Evolutionary conservation across 371 early-diverging fungal species (phyloP), one percentile per base, ranked within the genome.

Genomic region (Mortierella sp.): DNA sequence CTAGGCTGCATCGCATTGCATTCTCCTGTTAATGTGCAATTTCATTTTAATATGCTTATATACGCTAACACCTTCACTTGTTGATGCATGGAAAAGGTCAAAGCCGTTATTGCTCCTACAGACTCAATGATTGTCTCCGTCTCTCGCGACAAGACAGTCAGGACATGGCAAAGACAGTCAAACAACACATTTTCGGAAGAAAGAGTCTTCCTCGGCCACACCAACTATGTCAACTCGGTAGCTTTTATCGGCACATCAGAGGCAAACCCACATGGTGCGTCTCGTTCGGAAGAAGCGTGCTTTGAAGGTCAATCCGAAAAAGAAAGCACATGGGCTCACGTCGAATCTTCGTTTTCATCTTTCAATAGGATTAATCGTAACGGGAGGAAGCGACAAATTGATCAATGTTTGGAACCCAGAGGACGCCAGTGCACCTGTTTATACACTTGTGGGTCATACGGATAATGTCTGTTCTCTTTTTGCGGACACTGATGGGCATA

Each of bases 381-480:
- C 94, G 19, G 94, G 96, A 62, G 93, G 97, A 36, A 88, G 90
- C 5, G 99, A 98, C 79, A 96, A 94, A 70, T 67, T 90, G 24
- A 94, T 98, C 60, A 84, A 94, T 66, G 91, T 95, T 5, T 96
- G 92, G 83, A 94, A 96, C 69, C 92, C 91, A 4, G 69, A 77
- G 9, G 70, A 80, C n/a, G 86, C 90, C 0, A 72, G 82, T 15
- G 84, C 89, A 16, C 93, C 97, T 3, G 65, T 91, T 1, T 91
- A 83, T 64, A 90, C 89, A 4, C 87, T 98, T 22, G 75, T 88
- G 7, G 98, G 98, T 0, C 99, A 99, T 80, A 84, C 88, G 0
- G 96, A 94, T 53, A 97, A 94, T 71, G 95, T 99, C 4, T 94
- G 96, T 76, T 88, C 94, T 2, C 84, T 99, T 28, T 86, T 88